Evolutionary conservation across 2,329 filamentous ascomycete genomes (phyloP).

Genomic region (Pseudopyricularia cyperi): DNA sequence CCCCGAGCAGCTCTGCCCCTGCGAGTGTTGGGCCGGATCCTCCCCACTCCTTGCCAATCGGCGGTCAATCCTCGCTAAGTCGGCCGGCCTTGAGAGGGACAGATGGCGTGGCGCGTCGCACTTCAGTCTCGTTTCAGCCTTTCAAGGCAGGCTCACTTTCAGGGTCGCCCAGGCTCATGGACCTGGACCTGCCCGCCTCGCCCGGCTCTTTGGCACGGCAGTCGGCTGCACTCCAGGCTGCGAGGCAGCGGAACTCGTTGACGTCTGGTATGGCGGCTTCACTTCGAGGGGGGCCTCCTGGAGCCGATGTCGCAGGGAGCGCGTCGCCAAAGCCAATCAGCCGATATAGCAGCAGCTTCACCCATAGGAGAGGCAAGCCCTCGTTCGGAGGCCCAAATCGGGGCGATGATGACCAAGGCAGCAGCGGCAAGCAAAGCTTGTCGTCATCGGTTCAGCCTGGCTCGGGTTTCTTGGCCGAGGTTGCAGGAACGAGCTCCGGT

Average conservation of each 20-base stretch:
- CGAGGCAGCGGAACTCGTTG: conserved; percentile 58
- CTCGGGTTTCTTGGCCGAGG: conserved; percentile 65
- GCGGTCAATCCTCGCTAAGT: conserved; percentile 15
- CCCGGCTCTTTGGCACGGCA: conserved; percentile 37
- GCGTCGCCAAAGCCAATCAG: conserved; percentile 68
- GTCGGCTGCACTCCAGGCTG: conserved; percentile 38
- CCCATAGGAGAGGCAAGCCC: conserved; percentile 64
- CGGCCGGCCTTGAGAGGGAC: conserved; percentile 26
- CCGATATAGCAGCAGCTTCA: conserved; percentile 89
- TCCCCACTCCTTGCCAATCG: conserved; percentile 40
- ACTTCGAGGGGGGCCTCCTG: conserved; percentile 50
- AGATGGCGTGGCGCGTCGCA: conserved; percentile 50
- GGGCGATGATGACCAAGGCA: conserved; percentile 59
- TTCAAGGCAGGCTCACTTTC: conserved; percentile 97
- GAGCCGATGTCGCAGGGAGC: conserved; percentile 51
- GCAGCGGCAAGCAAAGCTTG: conserved; percentile 68
- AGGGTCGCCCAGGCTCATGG: conserved; percentile 55
- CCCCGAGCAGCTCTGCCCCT: conserved; percentile 39
- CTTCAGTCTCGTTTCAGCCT: conserved; percentile 82
- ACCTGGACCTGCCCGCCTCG: conserved; percentile 37
- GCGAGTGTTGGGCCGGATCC: conserved; percentile 29
- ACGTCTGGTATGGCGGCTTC: conserved; percentile 66
- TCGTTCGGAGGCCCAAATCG: conserved; percentile 64
- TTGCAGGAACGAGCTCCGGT: conserved; percentile 52
- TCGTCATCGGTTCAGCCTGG: conserved; percentile 62